Conservation (phyloP, 495 filamentous ascomycete species). For the Hypoxylon lienhwacheense region DNA sequence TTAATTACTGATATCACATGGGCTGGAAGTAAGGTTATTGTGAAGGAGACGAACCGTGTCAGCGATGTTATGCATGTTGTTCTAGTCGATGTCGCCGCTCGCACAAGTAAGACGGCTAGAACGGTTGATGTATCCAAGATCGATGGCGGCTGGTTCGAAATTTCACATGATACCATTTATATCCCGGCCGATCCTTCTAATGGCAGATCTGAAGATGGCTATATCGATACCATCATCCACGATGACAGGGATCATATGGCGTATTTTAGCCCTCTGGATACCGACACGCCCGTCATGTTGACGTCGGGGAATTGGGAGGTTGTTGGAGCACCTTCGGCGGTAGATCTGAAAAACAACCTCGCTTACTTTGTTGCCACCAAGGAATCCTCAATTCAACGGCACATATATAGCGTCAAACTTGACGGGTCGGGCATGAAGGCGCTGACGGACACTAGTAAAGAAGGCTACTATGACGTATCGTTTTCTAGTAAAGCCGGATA, state of each 20-base stretch:
- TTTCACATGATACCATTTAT: constrained; percentile 80
- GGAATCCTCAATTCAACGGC: constrained; percentile 82
- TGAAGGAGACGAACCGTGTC: constrained; percentile 91
- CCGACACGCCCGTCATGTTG: constrained; percentile 74
- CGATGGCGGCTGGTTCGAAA: constrained; percentile 97
- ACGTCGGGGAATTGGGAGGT: constrained; percentile 94
- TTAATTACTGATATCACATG: constrained; percentile 93
- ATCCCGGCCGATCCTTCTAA: constrained; percentile 81
- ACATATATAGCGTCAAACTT: constrained; percentile 81
- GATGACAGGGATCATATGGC: constrained; percentile 88
- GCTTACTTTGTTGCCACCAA: constrained; percentile 92
- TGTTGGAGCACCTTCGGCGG: constrained; percentile 79
- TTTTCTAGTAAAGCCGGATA: constrained; percentile 84
- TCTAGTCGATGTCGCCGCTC: constrained; percentile 74
- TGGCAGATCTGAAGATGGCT: constrained; percentile 79
- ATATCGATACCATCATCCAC: constrained; percentile 88
- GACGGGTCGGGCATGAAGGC: constrained; percentile 74
- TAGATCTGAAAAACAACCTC: constrained; percentile 80
- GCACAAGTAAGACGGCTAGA: constrained; percentile 78
- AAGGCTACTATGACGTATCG: constrained; percentile 82
- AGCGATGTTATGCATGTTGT: constrained; percentile 87
- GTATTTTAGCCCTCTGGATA: constrained; percentile 92
- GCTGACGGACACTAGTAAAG: constrained; percentile 72
- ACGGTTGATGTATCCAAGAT: constrained; percentile 74
- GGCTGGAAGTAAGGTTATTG: constrained; percentile 79